Percentiles rank a stretch among this genome's conserved stretches.
These are phyloP conservation scores for Ceratocystis lukuohia DNA, from an alignment of 2,329 filamentous ascomycete species.

Conservation along the genomic window DNA sequence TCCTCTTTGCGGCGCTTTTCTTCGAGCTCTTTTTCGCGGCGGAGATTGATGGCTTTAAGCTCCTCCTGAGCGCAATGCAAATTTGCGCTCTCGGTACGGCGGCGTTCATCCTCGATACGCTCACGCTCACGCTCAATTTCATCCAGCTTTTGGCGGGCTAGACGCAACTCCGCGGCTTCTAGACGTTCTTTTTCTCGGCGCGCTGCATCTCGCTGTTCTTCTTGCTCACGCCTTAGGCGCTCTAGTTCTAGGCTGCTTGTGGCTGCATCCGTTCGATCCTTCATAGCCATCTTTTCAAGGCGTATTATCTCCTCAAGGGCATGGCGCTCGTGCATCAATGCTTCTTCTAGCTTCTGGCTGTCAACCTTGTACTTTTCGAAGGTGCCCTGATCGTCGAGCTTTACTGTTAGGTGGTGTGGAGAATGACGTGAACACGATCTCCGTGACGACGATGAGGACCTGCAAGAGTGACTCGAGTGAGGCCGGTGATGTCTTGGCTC, in stretches of 20 bases:
- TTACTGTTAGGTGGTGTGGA: not conserved
- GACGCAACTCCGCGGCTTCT: constrained; percentile 34
- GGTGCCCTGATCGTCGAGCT: not conserved
- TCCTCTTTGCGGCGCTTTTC: constrained; percentile 27
- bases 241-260: constrained; percentile 10
- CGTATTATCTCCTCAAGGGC: constrained; percentile 1
- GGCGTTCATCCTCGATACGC: constrained; percentile 27
- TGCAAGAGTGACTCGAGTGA: not conserved
- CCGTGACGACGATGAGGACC: not conserved
- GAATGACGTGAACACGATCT: not conserved
- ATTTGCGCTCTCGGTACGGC: constrained; percentile 34
- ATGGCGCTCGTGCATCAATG: not conserved
- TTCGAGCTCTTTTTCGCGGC: constrained; percentile 32
- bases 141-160: constrained; percentile 25
- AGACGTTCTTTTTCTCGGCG: constrained; percentile 13
- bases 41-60: constrained; percentile 34
- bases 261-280: constrained; percentile 6
- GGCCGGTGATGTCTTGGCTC: not conserved
- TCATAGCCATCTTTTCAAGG: not conserved
- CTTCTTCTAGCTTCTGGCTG: not conserved
- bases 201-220: not conserved
- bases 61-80: constrained; percentile 35
- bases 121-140: constrained; percentile 27
- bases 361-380: not conserved
- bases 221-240: not conserved